Percentiles rank a stretch among this genome's conserved stretches.
phyloP scores from a whole-genome alignment of 1,284 basidiomycete genomes.

The Mycena citricolor region DNA sequence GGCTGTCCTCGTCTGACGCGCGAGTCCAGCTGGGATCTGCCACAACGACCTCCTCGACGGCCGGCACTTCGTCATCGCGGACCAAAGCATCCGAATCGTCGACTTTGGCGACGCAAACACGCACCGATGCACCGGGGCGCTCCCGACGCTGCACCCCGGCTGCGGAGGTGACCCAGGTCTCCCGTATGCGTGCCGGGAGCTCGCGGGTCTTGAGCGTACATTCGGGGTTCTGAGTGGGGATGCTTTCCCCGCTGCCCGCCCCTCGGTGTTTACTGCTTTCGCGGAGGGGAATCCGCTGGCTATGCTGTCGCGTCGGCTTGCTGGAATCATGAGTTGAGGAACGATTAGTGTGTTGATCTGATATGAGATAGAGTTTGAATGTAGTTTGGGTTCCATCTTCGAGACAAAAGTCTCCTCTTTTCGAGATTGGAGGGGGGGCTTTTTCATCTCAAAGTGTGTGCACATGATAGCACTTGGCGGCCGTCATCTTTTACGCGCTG shows the following conservation, averaged over 20 bases:
- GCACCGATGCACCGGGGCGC: slow-evolving; percentile 4
- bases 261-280: neutral
- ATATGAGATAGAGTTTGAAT: no score
- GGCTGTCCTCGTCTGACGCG: neutral
- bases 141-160: slow-evolving; percentile 8
- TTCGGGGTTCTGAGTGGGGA: slow-evolving; percentile 12
- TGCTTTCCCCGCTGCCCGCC: neutral
- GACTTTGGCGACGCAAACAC: slow-evolving; percentile 12
- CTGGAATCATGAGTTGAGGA: slow-evolving; percentile 2
- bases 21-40: slow-evolving; percentile 6
- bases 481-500: no score
- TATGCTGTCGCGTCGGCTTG: slow-evolving; percentile 2
- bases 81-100: slow-evolving; percentile 7
- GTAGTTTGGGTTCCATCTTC: no score
- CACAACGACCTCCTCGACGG: slow-evolving; percentile 11
- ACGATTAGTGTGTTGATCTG: no score
- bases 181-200: slow-evolving; percentile 4
- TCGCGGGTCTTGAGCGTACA: slow-evolving; percentile 1
- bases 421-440: no score
- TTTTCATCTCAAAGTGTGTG: no score
- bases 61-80: slow-evolving; percentile 8
- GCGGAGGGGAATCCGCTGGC: slow-evolving; percentile 4
- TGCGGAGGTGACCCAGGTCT: slow-evolving; percentile 5
- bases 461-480: no score
- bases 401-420: no score